These are phyloP conservation scores for Colletotrichum liriopes DNA, from an alignment of 2,329 filamentous ascomycete species.

Conservation along the genomic window DNA sequence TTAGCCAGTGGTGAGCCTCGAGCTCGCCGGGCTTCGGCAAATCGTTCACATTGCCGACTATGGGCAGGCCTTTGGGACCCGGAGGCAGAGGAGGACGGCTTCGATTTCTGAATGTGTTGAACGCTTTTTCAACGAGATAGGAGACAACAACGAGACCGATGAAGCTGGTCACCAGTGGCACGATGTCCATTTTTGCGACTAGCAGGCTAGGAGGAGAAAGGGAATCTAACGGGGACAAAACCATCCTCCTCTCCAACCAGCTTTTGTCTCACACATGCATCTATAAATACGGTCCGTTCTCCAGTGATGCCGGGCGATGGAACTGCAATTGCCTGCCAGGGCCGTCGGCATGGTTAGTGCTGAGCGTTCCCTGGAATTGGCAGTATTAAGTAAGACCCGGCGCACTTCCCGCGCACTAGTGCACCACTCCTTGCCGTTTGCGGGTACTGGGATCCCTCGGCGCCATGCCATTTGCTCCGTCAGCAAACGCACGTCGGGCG, in stretches of 20 bases:
- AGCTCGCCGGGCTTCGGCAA: constrained; percentile 54
- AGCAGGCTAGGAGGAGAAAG: neutral
- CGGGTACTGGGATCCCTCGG: too few relatives aligned
- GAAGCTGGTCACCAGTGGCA: neutral
- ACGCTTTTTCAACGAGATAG: neutral
- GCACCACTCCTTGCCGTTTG: neutral
- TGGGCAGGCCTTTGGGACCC: constrained; percentile 53
- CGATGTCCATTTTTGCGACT: neutral
- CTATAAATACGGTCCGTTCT: neutral
- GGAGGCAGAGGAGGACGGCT: constrained; percentile 43
- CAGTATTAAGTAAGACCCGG: neutral
- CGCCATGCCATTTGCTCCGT: neutral
- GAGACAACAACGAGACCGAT: neutral
- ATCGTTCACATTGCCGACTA: constrained; percentile 64
- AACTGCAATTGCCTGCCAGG: neutral
- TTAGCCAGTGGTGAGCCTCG: constrained; percentile 54
- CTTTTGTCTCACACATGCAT: neutral
- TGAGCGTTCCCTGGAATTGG: neutral
- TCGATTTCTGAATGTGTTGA: neutral
- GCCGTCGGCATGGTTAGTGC: neutral
- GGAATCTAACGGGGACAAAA: neutral
- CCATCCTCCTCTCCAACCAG: neutral
- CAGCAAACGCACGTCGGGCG: neutral
- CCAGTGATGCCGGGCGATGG: neutral
- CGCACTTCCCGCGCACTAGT: too few relatives aligned